Evolutionary conservation across 1,284 basidiomycete species (phyloP).

Genomic region (Ustilago crameri): DNA sequence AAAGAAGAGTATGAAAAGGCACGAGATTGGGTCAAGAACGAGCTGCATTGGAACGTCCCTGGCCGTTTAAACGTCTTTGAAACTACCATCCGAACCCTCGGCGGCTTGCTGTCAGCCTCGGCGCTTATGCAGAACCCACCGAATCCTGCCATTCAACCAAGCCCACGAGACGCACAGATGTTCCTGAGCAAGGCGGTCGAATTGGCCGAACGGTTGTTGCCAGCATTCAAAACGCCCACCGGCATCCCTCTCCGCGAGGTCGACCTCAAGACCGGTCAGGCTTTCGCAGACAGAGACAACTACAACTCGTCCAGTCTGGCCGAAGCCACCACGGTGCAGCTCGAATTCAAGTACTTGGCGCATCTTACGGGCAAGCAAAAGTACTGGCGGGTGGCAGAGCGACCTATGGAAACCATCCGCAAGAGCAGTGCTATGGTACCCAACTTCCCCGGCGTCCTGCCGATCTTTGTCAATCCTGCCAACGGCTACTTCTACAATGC

Average conservation of each 20-base stretch:
- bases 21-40: constrained; percentile 78
- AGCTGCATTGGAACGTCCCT: constrained; percentile 81
- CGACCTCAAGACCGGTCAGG: constrained; percentile 78
- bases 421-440: constrained; percentile 6
- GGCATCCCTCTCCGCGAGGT: constrained; percentile 84
- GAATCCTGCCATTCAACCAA: constrained; percentile 38
- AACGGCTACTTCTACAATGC: constrained; percentile 78
- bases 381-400: constrained; percentile 85
- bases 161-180: constrained; percentile 53
- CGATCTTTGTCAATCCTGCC: constrained; percentile 80
- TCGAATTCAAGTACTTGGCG: constrained; percentile 82
- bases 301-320: constrained; percentile 80
- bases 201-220: constrained; percentile 85
- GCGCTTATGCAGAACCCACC: constrained; percentile 59
- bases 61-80: constrained; percentile 90
- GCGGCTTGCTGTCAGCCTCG: constrained; percentile 81
- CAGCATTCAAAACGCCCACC: constrained; percentile 76
- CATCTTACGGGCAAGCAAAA: constrained; percentile 79
- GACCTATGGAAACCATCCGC: constrained; percentile 61
- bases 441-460: constrained; percentile 78
- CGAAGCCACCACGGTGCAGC: constrained; percentile 64
- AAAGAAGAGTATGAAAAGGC: constrained; percentile 82
- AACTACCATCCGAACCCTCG: constrained; percentile 83
- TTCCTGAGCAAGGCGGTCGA: constrained; percentile 71
- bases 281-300: constrained; percentile 77